phyloP scores from a whole-genome alignment of 2,329 filamentous ascomycete genomes.

The Neodidymelliopsis sp. region DNA sequence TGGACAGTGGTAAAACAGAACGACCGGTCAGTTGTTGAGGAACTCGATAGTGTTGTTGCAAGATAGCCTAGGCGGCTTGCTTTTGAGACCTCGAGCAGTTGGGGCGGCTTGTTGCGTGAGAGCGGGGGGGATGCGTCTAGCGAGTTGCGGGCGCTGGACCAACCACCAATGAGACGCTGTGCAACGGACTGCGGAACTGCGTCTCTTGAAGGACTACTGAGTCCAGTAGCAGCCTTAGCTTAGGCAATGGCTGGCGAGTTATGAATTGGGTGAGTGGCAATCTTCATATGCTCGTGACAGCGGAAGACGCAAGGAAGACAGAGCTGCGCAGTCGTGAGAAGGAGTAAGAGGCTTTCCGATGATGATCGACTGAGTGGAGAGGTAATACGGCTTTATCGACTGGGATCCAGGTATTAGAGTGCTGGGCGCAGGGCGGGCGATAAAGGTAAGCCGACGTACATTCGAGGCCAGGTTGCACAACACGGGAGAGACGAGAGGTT shows the following conservation, averaged over 20 bases:
- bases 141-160: slow-evolving; percentile 42
- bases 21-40: slow-evolving; percentile 16
- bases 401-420: slow-evolving; percentile 41
- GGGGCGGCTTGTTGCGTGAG: slow-evolving; percentile 40
- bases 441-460: slow-evolving; percentile 26
- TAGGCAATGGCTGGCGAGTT: slow-evolving; percentile 20
- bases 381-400: slow-evolving; percentile 46
- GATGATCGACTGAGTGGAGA: slow-evolving; percentile 46
- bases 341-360: slow-evolving; percentile 35
- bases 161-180: slow-evolving; percentile 39
- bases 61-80: slow-evolving; percentile 33
- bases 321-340: slow-evolving; percentile 33
- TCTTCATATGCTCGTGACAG: slow-evolving; percentile 26
- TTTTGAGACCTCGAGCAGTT: slow-evolving; percentile 41
- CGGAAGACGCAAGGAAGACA: slow-evolving; percentile 26
- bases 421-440: slow-evolving; percentile 33
- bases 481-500: slow-evolving; percentile 42
- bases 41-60: slow-evolving; percentile 22
- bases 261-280: slow-evolving; percentile 14
- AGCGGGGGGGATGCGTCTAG: slow-evolving; percentile 46
- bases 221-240: slow-evolving; percentile 23
- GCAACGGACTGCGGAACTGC: slow-evolving; percentile 38
- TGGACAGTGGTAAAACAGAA: slow-evolving; percentile 19
- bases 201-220: slow-evolving; percentile 28
- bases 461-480: slow-evolving; percentile 37